Conservation (phyloP, 495 filamentous ascomycete genomes). For the Cercophora newfieldiana region DNA sequence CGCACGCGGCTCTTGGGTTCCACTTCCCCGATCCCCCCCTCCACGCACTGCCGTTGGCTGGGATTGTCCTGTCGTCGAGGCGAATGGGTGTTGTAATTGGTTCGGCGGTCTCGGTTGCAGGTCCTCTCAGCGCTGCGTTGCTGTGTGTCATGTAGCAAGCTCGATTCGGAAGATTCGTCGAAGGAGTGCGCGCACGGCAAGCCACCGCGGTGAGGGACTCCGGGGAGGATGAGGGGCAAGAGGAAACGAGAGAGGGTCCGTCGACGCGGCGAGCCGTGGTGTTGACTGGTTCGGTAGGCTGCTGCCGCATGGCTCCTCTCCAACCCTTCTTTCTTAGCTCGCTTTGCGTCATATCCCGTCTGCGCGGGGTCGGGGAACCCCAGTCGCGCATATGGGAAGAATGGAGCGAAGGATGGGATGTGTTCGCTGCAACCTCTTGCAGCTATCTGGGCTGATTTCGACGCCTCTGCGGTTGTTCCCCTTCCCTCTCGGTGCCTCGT, state of each 20-base stretch:
- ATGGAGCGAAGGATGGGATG: neutral
- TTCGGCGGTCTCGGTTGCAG: neutral
- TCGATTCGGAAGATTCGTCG: slow-evolving; percentile 3
- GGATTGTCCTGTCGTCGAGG: neutral
- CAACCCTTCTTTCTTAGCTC: slow-evolving; percentile 1
- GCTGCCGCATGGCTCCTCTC: neutral
- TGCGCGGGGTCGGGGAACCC: neutral
- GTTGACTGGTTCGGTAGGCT: neutral
- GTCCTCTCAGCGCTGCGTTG: neutral
- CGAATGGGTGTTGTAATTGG: neutral
- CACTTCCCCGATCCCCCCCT: neutral
- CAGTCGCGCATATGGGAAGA: neutral
- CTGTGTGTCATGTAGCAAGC: neutral
- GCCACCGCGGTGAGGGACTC: neutral
- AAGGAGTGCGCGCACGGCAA: neutral
- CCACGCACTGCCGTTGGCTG: neutral
- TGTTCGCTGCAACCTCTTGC: neutral
- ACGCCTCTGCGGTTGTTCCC: neutral
- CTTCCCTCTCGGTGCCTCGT: neutral
- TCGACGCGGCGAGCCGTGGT: neutral
- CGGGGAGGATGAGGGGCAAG: neutral
- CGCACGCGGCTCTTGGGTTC: neutral
- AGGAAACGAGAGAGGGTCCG: neutral
- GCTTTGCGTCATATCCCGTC: slow-evolving; percentile 12
- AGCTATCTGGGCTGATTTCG: neutral